Evolutionary conservation across 2,329 filamentous ascomycete species (phyloP).

Genomic region (Metarhizium rileyi): DNA sequence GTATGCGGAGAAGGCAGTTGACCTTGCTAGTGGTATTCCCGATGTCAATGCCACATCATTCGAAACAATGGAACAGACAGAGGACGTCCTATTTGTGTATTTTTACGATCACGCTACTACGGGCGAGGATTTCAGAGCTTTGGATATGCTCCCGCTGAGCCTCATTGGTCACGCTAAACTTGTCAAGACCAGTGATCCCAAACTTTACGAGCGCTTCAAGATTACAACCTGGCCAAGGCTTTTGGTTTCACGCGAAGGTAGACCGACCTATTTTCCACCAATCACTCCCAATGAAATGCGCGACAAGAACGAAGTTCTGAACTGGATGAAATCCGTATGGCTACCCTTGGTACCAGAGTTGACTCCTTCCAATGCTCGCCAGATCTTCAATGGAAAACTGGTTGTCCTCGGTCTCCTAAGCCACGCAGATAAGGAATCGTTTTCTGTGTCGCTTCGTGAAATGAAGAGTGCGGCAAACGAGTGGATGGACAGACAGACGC

Average conservation of each 20-base stretch:
- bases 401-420: conserved; percentile 90
- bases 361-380: conserved; percentile 79
- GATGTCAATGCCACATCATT: conserved; percentile 73
- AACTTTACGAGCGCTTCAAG: conserved; percentile 75
- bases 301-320: conserved; percentile 65
- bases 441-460: conserved; percentile 69
- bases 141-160: conserved; percentile 78
- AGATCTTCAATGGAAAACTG: conserved; percentile 90
- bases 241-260: conserved; percentile 78
- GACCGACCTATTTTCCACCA: conserved; percentile 81
- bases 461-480: conserved; percentile 92
- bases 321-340: conserved; percentile 97
- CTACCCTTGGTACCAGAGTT: conserved; percentile 91
- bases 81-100: conserved; percentile 94
- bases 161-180: conserved; percentile 86
- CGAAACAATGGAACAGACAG: conserved; percentile 76
- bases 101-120: conserved; percentile 96
- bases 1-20: conserved; percentile 79
- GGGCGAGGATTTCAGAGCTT: conserved; percentile 77
- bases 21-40: conserved; percentile 63
- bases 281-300: conserved; percentile 88
- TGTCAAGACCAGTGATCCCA: conserved; percentile 77
- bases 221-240: conserved; percentile 95
- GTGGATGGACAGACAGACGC: conserved; percentile 95
- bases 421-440: conserved; percentile 69